Base-by-base conservation (phyloP, 2,329 filamentous ascomycete genomes). In the Clarireedia paspali region DNA sequence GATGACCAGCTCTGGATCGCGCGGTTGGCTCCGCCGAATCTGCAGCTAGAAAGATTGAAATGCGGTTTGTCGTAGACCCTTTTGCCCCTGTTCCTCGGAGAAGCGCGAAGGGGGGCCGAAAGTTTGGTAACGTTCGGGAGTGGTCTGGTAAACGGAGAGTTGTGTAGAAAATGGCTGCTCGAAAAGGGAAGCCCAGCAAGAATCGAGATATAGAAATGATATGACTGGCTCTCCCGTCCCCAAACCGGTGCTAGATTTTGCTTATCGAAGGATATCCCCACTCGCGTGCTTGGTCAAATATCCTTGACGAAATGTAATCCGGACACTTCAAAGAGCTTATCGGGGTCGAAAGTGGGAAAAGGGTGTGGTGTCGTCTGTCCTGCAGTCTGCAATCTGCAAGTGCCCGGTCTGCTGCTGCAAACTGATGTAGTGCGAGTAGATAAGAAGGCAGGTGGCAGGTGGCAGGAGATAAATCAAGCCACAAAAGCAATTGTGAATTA, bases 1-100 rank as follows among this genome's bases (percentile, higher is more conserved):
- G 62, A 61, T 67, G 63, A 64, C 59, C 59, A 61, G 58, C 60
- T 60, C 30, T 59, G 45, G 50, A 62, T 39, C 49, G 57, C 9
- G 20, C 42, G 62, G 61, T 64, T 64, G 62, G 59, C 24, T 59
- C 59, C 59, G 59, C 36, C 44, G 53, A 58, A 53, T 62, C 59
- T 65, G 64, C 66, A 64, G 58, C 59, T 60, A 54, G 56, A 53
- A 56, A 34, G 50, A 55, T 59, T 59, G 56, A 57, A 57, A 50
- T 24, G 50, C 27, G 58, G 57, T 60, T 60, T 50, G 20, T 53
- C 20, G 14, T 56, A 53, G 49, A 40, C 52, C 52, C 27, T 30
- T 30, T 47, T 30, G 51, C 58, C 53, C 63, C 63, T 59, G 64
- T 60, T 61, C 59, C 56, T 64, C 63, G 64, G 63, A 61, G 61